phyloP scores from a whole-genome alignment of 2,329 filamentous ascomycete species.

The Emmonsia crescens region DNA sequence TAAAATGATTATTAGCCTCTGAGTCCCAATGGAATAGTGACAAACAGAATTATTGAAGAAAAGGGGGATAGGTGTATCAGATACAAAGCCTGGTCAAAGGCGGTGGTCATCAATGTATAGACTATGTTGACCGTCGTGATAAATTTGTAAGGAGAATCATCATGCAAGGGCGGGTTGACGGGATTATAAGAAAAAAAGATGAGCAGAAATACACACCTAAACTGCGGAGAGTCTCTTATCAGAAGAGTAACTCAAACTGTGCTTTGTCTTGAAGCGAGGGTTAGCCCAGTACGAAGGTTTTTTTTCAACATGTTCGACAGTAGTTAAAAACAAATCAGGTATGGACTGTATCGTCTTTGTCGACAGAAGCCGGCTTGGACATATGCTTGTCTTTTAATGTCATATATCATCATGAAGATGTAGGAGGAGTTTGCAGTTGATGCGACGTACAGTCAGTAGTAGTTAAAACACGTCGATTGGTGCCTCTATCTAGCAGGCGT shows the following conservation, averaged over 20 bases:
- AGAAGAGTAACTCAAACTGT: neutral
- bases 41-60: neutral
- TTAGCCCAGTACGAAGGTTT: neutral
- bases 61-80: slow-evolving; percentile 21
- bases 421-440: slow-evolving; percentile 14
- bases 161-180: slow-evolving; percentile 39
- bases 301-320: neutral
- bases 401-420: slow-evolving; percentile 65
- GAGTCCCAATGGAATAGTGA: neutral
- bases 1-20: neutral
- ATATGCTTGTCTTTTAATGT: slow-evolving; percentile 94
- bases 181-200: neutral
- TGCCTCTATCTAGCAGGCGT: slow-evolving; percentile 3
- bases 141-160: slow-evolving; percentile 51
- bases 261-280: neutral
- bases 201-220: slow-evolving; percentile 11
- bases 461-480: slow-evolving; percentile 4
- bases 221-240: neutral
- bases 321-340: slow-evolving; percentile 27
- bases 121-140: slow-evolving; percentile 88
- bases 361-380: slow-evolving; percentile 56
- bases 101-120: slow-evolving; percentile 64
- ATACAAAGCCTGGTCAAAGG: slow-evolving; percentile 59
- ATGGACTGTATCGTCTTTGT: slow-evolving; percentile 44
- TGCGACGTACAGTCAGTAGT: slow-evolving; percentile 18